Base-by-base conservation (phyloP, 306 rosid species). In the Trifolium dubium region DNA sequence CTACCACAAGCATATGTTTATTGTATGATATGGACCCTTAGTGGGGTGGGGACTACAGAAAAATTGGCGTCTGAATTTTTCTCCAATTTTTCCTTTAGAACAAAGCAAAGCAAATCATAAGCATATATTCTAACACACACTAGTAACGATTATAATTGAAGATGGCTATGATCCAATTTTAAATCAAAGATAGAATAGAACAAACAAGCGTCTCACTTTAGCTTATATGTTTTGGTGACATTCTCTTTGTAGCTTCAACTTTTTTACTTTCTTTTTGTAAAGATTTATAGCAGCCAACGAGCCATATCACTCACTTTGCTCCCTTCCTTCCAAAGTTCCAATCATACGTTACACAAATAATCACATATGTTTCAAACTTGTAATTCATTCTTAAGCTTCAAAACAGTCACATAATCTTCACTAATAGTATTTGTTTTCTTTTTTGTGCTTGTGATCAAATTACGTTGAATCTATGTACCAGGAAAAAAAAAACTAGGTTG, bases 171-270 rank as follows among this genome's bases (percentile, higher is more conserved):
- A 54, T 71, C 44, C 44, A 66, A 82, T 81, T 83, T 58, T 69
- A 83, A 88, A 83, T 86, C 81, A 59, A 32, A 58, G 41, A 29
- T 28, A 56, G 63, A 29, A 56, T 10, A 43, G 19, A 63, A 64
- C 74, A 79, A 83, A 76, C 66, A 83, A 84, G 83, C 86, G 74
- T 85, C 84, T 46, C 75, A 63, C 90, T 90, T 88, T 86, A 80
- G 77, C 85, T 81, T 78, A 82, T 78, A 82, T 85, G 77, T 67
- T 85, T 85, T 65, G 80, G 85, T 84, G 74, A 91, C 94, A 85
- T 89, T 91, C 90, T 83, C 77, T 87, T 85, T 89, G 93, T 71
- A 85, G 89, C 73, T 79, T 40, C 53, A 71, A 54, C 81, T 82
- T 85, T 85, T 83, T 81, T 19, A 40, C 75, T 84, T 78, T 78